A percentile compares a stretch with the other conserved stretches of the same genome.
Conservation (phyloP, 2,329 filamentous ascomycete genomes). For the Stromatinia cepivora region DNA sequence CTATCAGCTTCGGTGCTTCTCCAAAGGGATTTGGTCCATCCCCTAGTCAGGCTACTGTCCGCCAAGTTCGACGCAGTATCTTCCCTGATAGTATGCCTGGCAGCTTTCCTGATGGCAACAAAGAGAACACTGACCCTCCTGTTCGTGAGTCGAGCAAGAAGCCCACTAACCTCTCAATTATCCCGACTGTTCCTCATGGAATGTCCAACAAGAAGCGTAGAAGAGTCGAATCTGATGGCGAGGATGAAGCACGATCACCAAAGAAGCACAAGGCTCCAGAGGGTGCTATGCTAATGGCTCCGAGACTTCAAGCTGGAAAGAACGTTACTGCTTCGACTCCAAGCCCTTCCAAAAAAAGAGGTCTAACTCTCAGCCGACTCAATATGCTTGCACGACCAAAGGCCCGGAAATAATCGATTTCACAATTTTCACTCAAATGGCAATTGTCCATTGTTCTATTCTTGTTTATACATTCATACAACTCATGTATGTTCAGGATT, state of each 20-base stretch:
- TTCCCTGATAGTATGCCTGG: slow-evolving; percentile 54
- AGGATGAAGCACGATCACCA: slow-evolving; percentile 54
- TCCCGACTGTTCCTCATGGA: slow-evolving; percentile 55
- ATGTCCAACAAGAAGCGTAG: slow-evolving; percentile 66
- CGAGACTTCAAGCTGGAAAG: slow-evolving; percentile 36
- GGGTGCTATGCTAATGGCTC: slow-evolving; percentile 38
- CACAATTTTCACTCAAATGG: slow-evolving; percentile 2
- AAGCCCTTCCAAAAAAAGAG: slow-evolving; percentile 51
- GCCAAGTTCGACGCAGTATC: slow-evolving; percentile 58
- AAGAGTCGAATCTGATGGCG: slow-evolving; percentile 57
- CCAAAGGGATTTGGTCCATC: slow-evolving; percentile 56
- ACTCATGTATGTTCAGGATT: slow-evolving; percentile 13
- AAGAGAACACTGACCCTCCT: slow-evolving; percentile 52
- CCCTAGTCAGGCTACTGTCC: slow-evolving; percentile 60
- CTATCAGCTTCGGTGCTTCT: slow-evolving; percentile 56
- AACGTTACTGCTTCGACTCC: slow-evolving; percentile 38
- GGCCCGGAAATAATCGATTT: slow-evolving; percentile 48
- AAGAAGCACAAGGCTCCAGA: slow-evolving; percentile 57
- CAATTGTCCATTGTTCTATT: slow-evolving; percentile 20
- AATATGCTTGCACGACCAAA: slow-evolving; percentile 64
- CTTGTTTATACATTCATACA: slow-evolving; percentile 21
- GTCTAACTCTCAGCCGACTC: slow-evolving; percentile 58
- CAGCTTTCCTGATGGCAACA: slow-evolving; percentile 55
- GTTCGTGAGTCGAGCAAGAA: slow-evolving; percentile 19
- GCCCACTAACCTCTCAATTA: slow-evolving; percentile 13